Evolutionary conservation across 2,329 filamentous ascomycete genomes (phyloP), one percentile per base, ranked within the genome.

Genomic region (Pseudocercospora musae): DNA sequence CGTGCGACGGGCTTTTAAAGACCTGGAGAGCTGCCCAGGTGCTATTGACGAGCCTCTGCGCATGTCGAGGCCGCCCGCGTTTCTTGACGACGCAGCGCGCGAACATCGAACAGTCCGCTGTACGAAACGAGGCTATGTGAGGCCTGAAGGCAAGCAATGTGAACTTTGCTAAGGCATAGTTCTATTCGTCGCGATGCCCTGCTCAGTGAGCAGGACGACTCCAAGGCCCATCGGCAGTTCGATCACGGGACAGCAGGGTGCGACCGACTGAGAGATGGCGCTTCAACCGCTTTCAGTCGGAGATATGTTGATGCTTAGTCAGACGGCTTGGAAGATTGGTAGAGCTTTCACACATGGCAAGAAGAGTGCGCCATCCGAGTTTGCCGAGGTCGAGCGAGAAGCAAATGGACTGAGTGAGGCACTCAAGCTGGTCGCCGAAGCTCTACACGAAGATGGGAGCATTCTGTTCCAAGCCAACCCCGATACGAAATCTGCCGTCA

Each of bases 271-370:
- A 56, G 33, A 56, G 53, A 72, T 72, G 70, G 67, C 67, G 11
- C 57, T 67, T 49, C 66, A 66, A 59, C 66, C 68, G 11, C 67
- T 72, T n/a, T 70, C 68, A 3, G 59, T 73, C 9, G 79, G 78
- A 60, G 79, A 81, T 70, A 78, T 80, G 20, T 67, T 81, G 44
- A 77, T 79, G 75, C 73, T 81, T 15, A 80, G 78, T 4, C 78
- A 81, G 67, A 73, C 76, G 46, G 78, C 79, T 21, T 81, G 78
- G 78, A 79, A 76, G 64, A 77, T 78, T 44, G 78, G 78, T 25
- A 70, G 78, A 55, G 75, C 78, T 1, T 82, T 81, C 67, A 75
- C 74, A 4, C 71, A 78, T 20, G 76, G 76, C 25, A 74, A 75
- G 31, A 74, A 75, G 56, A 70, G 71, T 58, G 77, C 77, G 6